Conservation (phyloP, 805 yeast species). For the Wickerhamiella shivajii region DNA sequence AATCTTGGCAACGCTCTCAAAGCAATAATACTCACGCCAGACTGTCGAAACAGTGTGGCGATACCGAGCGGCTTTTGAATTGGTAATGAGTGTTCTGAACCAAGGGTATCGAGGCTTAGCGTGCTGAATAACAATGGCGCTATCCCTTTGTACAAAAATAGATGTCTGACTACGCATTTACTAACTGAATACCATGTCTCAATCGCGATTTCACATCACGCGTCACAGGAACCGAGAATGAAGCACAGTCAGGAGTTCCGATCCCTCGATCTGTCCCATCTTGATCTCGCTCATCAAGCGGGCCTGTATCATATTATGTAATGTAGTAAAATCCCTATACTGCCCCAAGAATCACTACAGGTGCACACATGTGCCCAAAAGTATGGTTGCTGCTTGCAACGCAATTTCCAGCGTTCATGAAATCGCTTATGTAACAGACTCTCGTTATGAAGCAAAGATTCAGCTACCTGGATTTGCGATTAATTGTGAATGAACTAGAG, state of each 20-base stretch:
- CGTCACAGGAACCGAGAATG: too few species aligned
- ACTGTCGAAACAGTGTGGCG: too few species aligned
- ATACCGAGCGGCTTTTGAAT: too few species aligned
- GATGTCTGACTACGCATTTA: too few species aligned
- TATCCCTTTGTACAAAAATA: too few species aligned
- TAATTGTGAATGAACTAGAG: conserved; percentile 53
- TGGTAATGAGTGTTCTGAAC: too few species aligned
- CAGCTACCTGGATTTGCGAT: conserved; percentile 66
- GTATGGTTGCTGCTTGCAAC: background rate
- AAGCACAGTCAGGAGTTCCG: background rate
- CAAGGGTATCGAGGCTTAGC: too few species aligned
- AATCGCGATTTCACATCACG: too few species aligned
- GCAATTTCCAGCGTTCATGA: background rate
- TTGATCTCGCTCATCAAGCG: background rate
- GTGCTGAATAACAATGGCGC: too few species aligned
- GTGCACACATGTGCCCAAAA: background rate
- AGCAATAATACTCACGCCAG: too few species aligned
- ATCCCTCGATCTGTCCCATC: background rate
- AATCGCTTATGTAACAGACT: background rate
- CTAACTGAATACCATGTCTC: too few species aligned
- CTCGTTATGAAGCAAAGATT: conserved; percentile 53
- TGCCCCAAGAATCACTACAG: background rate
- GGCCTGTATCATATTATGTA: background rate
- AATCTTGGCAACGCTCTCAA: too few species aligned
- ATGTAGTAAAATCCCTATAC: background rate